Base-by-base conservation (phyloP, 1,139 yeast species). In the Debaryomycetaceae sp. region DNA sequence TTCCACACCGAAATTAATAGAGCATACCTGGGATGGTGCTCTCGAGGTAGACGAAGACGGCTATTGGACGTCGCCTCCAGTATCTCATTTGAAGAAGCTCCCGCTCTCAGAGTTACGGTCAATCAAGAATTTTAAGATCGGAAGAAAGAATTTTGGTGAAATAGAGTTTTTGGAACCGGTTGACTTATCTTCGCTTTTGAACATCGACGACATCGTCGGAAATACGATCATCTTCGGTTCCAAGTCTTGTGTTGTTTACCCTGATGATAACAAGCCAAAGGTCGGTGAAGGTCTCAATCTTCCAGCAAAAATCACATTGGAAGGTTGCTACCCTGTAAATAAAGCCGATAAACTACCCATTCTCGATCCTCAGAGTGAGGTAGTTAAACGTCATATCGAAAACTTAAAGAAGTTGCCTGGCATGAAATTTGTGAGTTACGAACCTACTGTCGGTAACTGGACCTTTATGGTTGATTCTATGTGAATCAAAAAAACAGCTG, bases 51-150 rank as follows among this genome's bases (percentile, higher is more conserved):
- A 72, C 43, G 73, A 63, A 22, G 80, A 85, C 40, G 96, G 93
- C 2, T 95, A 91, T 65, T 93, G 96, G 90, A 84, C 84, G 42
- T 79, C 87, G 2, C 99, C 99, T 22, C 71, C 90, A 4, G 58
- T 84, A 40, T 76, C 81, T 6, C 82, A 82, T 44, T 69, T 93
- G 46, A 75, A 79, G 46, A 67, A 75, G 37, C 74, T 78, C 74
- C 63, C 89, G 0, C 69, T 87, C 40, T 67, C 80, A 8, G 85
- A 87, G 49, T 75, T 90, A 42, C 80, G 85, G 45, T 58, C 77
- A 9, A 84, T 93, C n/a, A 56, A 72, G 27, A 69, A 81, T 48
- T 84, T 91, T 61, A 78, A 77, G 27, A 81, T 95, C 47, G 99
- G 99, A 3, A 83, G 96, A 51, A 77, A 78, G 50, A 86, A 87